These are phyloP conservation scores for Hibiscus tridactylites DNA, from an alignment of 345 rosid genomes.

Conservation along the genomic window DNA sequence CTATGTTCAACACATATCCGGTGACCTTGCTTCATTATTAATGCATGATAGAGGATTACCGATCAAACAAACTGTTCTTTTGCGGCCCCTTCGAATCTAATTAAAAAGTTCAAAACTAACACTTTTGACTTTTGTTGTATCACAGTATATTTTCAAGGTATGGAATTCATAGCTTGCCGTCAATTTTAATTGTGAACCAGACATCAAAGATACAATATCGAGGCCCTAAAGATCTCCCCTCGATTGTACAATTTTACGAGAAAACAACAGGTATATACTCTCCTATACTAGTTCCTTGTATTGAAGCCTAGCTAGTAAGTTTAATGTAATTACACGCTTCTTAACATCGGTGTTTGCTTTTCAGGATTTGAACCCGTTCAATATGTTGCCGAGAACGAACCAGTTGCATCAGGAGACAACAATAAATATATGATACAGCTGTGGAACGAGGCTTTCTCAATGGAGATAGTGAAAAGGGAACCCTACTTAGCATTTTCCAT, in stretches of 20 bases:
- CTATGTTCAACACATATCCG: background rate
- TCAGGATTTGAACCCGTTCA: constrained; percentile 61
- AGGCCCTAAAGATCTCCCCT: constrained; percentile 54
- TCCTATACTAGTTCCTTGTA: background rate
- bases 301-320: background rate
- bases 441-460: constrained; percentile 22
- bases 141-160: constrained; percentile 70
- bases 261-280: constrained; percentile 48
- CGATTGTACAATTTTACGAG: constrained; percentile 60
- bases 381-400: constrained; percentile 30
- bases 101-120: background rate
- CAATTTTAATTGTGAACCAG: constrained; percentile 44
- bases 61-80: background rate
- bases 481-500: constrained; percentile 48
- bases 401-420: constrained; percentile 4
- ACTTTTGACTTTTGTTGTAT: constrained; percentile 6
- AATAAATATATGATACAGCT: constrained; percentile 23
- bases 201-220: constrained; percentile 43
- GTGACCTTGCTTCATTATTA: background rate
- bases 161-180: constrained; percentile 55
- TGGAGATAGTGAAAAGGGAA: constrained; percentile 40
- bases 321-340: background rate
- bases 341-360: constrained; percentile 4
- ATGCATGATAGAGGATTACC: background rate
- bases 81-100: background rate